Conservation (phyloP, 192 early-diverging fungal species). For the Linnemannia zychae region DNA sequence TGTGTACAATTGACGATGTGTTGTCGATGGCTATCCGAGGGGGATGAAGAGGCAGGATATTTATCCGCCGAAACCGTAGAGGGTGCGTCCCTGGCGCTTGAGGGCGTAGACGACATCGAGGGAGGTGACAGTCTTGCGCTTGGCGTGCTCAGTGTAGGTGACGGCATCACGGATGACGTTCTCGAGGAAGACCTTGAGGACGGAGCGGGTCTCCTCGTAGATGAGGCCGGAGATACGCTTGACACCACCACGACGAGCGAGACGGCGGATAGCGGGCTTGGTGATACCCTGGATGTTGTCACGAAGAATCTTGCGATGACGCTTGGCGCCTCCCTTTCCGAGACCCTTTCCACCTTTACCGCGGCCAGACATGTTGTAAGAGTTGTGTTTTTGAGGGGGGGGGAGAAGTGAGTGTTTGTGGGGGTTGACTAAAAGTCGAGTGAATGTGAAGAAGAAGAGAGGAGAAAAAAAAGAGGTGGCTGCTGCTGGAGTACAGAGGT, state of each 20-base stretch:
- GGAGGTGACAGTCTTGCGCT: conserved; percentile 99
- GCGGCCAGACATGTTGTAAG: conserved; percentile 89
- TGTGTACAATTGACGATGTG: background rate
- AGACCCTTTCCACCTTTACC: conserved; percentile 99
- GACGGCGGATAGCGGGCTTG: conserved; percentile 99
- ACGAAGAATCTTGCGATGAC: conserved; percentile 99
- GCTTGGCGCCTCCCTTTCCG: conserved; percentile 99
- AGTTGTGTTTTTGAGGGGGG: conserved; percentile 7
- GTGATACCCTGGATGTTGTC: conserved; percentile 99
- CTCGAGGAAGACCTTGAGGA: conserved; percentile 98
- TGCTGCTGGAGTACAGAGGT: background rate
- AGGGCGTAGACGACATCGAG: conserved; percentile 98
- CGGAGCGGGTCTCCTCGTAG: conserved; percentile 98
- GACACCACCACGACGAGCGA: conserved; percentile 99
- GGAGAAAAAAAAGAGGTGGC: background rate
- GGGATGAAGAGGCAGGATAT: background rate
- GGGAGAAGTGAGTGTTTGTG: conserved; percentile 8
- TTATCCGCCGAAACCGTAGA: conserved; percentile 79
- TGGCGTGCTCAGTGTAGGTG: conserved; percentile 99
- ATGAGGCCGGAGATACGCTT: conserved; percentile 99
- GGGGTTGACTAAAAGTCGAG: background rate
- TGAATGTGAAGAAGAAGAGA: conserved; percentile 7
- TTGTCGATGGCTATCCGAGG: conserved; percentile 10
- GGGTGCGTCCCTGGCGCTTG: conserved; percentile 97
- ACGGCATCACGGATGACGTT: conserved; percentile 99